Evolutionary conservation across 2,329 filamentous ascomycete genomes (phyloP), one percentile per base, ranked within the genome.

Genomic region (Pseudogymnoascus sp.): DNA sequence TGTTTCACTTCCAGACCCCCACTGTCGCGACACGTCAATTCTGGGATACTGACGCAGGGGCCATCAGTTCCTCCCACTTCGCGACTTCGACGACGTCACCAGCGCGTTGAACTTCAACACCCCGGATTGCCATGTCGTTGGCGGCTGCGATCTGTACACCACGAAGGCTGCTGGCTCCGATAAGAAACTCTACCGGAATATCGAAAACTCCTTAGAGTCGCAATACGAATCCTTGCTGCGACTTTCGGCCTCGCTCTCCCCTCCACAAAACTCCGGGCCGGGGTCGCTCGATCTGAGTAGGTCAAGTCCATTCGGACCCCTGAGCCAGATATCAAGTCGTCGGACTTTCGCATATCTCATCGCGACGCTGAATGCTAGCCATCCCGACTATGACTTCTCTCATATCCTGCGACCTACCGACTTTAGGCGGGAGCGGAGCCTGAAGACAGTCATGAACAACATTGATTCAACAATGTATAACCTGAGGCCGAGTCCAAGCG

Each of bases 331-430:
- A 59, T 90, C 90, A 55, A 94, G 91, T 71, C 89, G 94, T 38
- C 87, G 93, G 68, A 96, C 91, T 0, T 97, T 96, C 75, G 92
- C 94, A 48, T 97, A 97, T 74, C 79, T 99, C 60, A 97, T 99
- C 68, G 94, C 94, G 38, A 97, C 93, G 0, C 80, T 99, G 36
- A 99, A 99, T 72, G 94, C 94, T 4, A 96, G 91, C 63, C 93
- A 99, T 76, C 87, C 90, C 1, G 91, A 99, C 76, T 97, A 99
- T 75, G 94, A 99, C 75, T 99, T 99, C 76, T 96, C 92, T 2
- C 89, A 96, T 71, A 88, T 94, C 35, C 80, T 97, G 63, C 87
- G 92, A 38, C 92, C 94, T 0, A 84, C 87, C 36, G 94, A 99
- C 74, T 99, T 99, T 74, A 88, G 88, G 68, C 87, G 89, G 66